A percentile compares a stretch with the other conserved stretches of the same genome.
phyloP scores from a whole-genome alignment of 345 rosid genomes.

The Acer campestre region DNA sequence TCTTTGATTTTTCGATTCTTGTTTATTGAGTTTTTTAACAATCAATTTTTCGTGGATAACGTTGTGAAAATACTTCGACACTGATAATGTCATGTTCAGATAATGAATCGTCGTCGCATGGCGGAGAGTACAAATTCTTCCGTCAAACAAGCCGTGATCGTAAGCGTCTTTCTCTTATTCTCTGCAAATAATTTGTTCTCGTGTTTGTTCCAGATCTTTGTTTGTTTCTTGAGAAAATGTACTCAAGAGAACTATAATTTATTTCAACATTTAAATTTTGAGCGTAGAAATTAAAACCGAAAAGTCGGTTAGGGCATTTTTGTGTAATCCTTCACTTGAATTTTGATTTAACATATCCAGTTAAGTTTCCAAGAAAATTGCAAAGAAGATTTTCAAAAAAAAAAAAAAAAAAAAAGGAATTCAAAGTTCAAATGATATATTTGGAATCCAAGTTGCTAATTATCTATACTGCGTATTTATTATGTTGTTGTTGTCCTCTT shows the following conservation, averaged over 20 bases:
- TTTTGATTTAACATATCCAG: neutral
- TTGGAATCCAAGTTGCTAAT: no score
- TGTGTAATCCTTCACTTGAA: neutral
- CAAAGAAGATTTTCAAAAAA: no score
- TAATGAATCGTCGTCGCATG: slow-evolving; percentile 58
- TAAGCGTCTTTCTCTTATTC: slow-evolving; percentile 29
- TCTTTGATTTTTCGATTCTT: neutral
- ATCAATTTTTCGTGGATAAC: neutral
- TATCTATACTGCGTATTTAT: no score
- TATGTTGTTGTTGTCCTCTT: neutral
- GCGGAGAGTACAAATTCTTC: slow-evolving; percentile 67
- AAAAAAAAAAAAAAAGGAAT: no score
- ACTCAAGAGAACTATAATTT: neutral
- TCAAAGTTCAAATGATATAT: no score
- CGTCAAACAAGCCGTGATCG: slow-evolving; percentile 81
- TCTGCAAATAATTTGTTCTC: neutral
- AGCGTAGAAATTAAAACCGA: neutral
- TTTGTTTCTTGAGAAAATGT: slow-evolving; percentile 8
- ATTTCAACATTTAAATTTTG: neutral
- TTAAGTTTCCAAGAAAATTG: neutral
- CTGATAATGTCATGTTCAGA: slow-evolving; percentile 66
- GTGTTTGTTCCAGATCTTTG: neutral
- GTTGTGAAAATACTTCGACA: neutral
- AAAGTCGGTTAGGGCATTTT: neutral
- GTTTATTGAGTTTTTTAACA: neutral